phyloP scores from a whole-genome alignment of 441 rosid species.

The Kokia cookei region DNA sequence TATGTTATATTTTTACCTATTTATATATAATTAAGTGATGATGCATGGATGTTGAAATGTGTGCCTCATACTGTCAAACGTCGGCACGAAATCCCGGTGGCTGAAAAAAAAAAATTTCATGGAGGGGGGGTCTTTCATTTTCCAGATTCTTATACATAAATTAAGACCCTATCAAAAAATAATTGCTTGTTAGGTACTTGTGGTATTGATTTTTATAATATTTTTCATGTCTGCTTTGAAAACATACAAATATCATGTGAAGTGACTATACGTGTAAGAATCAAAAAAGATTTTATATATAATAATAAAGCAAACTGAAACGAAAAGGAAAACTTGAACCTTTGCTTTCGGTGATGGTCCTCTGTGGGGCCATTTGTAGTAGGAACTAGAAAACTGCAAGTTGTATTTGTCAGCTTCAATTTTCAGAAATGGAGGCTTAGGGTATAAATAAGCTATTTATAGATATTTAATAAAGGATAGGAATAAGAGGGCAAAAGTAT shows the following conservation, averaged over 20 bases:
- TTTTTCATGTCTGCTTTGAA: neutral
- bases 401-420: neutral
- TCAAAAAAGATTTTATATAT: neutral
- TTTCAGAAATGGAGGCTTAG: neutral
- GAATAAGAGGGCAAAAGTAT: neutral
- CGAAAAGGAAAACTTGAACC: neutral
- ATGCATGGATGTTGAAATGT: constrained; percentile 19
- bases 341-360: constrained; percentile 5
- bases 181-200: neutral
- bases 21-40: neutral
- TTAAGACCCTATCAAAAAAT: neutral
- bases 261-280: neutral
- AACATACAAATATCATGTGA: neutral
- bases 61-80: constrained; percentile 21
- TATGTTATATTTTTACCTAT: too few relatives aligned
- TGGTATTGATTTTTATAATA: neutral
- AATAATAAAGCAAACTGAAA: neutral
- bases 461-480: neutral
- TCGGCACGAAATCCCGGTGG: neutral
- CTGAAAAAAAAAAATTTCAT: neutral
- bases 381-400: neutral
- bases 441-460: neutral
- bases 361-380: neutral
- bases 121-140: neutral
- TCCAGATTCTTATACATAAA: neutral